A percentile compares a stretch with the other conserved stretches of the same genome.
phyloP scores from a whole-genome alignment of 306 rosid genomes.

The Betula pendula region DNA sequence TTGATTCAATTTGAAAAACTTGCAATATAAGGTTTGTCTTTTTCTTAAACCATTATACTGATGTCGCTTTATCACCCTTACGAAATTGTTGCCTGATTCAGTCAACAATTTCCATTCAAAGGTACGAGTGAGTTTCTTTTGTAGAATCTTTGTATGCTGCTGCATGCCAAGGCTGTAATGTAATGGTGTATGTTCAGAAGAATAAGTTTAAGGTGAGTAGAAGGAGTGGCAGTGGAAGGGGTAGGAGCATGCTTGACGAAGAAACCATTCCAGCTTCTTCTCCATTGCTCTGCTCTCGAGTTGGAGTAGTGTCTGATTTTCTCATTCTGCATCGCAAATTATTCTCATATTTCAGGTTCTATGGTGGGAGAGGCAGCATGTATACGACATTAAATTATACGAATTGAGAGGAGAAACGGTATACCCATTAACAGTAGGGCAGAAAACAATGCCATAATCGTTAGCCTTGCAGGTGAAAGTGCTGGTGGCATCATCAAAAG shows the following conservation, averaged over 20 bases:
- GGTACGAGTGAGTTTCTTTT: slow-evolving; percentile 18
- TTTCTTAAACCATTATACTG: too few relatives aligned
- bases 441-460: slow-evolving; percentile 71
- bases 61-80: too few relatives aligned
- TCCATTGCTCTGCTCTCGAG: slow-evolving; percentile 31
- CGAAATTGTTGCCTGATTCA: neutral
- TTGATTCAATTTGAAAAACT: too few relatives aligned
- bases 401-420: slow-evolving; percentile 2
- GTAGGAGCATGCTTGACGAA: slow-evolving; percentile 48
- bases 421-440: slow-evolving; percentile 60
- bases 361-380: neutral
- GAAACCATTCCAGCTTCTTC: slow-evolving; percentile 43
- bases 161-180: too few relatives aligned
- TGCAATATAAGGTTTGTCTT: too few relatives aligned
- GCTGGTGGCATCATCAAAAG: slow-evolving; percentile 89
- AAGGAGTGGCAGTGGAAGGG: slow-evolving; percentile 33
- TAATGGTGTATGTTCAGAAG: slow-evolving; percentile 1
- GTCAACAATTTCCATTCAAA: neutral
- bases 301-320: slow-evolving; percentile 38
- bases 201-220: slow-evolving; percentile 26
- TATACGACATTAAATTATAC: too few relatives aligned
- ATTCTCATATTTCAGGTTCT: slow-evolving; percentile 7
- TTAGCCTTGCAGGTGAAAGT: slow-evolving; percentile 86
- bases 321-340: slow-evolving; percentile 40
- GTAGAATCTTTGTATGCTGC: neutral